These are phyloP conservation scores for Gigaspora rosea DNA, from an alignment of 192 early-diverging fungal genomes.

Conservation along the genomic window DNA sequence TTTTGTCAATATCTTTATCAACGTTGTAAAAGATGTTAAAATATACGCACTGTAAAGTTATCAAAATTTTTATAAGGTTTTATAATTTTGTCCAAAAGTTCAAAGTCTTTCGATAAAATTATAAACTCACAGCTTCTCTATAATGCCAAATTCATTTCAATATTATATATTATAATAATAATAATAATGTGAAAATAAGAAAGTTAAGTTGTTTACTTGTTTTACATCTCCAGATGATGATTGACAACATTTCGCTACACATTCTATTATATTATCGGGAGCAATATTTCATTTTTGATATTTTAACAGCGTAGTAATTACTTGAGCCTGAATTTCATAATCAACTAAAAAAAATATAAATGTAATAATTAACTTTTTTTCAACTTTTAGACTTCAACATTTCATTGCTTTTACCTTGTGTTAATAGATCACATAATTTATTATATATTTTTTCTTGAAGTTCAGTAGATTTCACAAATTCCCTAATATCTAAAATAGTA, in stretches of 20 bases:
- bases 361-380: not conserved
- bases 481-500: not conserved
- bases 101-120: not conserved
- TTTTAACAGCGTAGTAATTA: conserved; percentile 23
- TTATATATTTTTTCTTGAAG: not conserved
- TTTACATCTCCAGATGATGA: conserved; percentile 12
- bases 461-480: not conserved
- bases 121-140: conserved; percentile 27
- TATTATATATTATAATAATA: not conserved
- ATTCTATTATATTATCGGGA: not conserved
- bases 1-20: not conserved
- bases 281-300: conserved; percentile 20
- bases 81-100: conserved; percentile 1
- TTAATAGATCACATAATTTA: conserved; percentile 9
- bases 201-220: not conserved
- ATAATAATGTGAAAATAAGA: conserved; percentile 3
- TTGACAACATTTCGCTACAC: conserved; percentile 7
- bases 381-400: not conserved
- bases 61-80: not conserved
- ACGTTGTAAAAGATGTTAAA: not conserved
- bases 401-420: not conserved
- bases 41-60: not conserved
- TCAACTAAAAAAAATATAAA: not conserved
- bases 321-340: not conserved
- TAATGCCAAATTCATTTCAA: not conserved